Evolutionary conservation across 192 early-diverging fungal species (phyloP).

Genomic region (Coemansia javaensis): DNA sequence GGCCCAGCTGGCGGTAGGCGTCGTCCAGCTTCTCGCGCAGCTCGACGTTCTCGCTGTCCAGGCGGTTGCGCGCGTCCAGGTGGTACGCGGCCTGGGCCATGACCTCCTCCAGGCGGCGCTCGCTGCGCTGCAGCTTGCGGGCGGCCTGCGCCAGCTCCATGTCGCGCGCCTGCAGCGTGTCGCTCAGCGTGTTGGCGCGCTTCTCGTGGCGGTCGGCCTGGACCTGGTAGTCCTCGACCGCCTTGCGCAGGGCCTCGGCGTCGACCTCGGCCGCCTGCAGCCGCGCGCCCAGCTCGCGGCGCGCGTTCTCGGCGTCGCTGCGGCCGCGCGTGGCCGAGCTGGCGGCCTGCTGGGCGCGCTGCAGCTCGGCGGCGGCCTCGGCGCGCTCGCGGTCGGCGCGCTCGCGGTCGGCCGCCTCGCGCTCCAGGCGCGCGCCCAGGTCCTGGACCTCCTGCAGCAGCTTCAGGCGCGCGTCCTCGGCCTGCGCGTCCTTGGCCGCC

Average conservation of each 20-base stretch:
- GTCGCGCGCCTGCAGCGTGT: conserved; percentile 60
- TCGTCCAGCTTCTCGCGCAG: conserved; percentile 59
- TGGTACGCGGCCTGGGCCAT: conserved; percentile 63
- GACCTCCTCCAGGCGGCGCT: conserved; percentile 66
- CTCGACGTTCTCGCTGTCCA: conserved; percentile 58
- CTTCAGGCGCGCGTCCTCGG: conserved; percentile 69
- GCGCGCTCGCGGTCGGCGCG: conserved; percentile 59
- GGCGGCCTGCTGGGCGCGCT: conserved; percentile 52
- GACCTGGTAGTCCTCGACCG: conserved; percentile 59
- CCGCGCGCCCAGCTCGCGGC: conserved; percentile 53
- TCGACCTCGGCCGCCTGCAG: conserved; percentile 61
- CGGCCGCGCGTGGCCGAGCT: conserved; percentile 61
- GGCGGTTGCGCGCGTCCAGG: conserved; percentile 59
- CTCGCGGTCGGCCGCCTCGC: conserved; percentile 52
- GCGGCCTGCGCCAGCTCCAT: conserved; percentile 54
- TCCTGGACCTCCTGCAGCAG: conserved; percentile 55
- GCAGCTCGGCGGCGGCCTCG: conserved; percentile 59
- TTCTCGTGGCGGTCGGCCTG: conserved; percentile 66
- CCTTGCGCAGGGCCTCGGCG: conserved; percentile 49
- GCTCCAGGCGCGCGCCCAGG: conserved; percentile 56
- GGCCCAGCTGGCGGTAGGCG: conserved; percentile 53
- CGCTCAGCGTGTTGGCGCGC: conserved; percentile 61
- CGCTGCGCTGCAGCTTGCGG: conserved; percentile 60
- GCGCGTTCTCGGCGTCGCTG: conserved; percentile 62
- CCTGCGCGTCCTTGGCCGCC: conserved; percentile 62